Percentiles rank a stretch among this genome's conserved stretches.
Evolutionary conservation across 768 basidiomycete species (phyloP).

Genomic region (Agaricus blazei): DNA sequence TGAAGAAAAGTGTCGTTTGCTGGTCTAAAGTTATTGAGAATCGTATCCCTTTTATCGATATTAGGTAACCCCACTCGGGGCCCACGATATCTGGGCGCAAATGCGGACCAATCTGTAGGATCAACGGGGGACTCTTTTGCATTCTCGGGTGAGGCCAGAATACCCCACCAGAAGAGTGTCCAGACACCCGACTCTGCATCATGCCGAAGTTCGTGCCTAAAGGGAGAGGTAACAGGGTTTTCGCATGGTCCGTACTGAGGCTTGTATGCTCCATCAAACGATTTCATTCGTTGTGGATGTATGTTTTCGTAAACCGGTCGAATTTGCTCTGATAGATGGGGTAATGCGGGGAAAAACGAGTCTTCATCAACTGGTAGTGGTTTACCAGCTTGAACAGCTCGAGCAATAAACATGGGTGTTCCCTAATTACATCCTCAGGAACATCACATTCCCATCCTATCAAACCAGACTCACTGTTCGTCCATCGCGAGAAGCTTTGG

Average conservation of each 20-base stretch:
- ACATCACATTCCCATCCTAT: not conserved
- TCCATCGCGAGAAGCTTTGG: not conserved
- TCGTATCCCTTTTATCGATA: not conserved
- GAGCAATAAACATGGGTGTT: constrained; percentile 10
- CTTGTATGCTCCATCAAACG: not conserved
- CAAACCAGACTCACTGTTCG: constrained; percentile 7
- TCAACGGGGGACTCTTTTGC: not conserved
- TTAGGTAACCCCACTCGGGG: not conserved
- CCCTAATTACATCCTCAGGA: not conserved
- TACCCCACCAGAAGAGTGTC: constrained; percentile 2
- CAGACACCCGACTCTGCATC: constrained; percentile 9
- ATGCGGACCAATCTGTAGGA: not conserved
- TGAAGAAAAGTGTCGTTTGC: not conserved
- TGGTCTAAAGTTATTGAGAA: not conserved
- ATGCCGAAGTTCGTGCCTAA: constrained; percentile 4
- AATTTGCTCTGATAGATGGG: not conserved
- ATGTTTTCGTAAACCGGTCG: not conserved
- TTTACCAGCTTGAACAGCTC: not conserved
- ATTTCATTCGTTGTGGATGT: not conserved
- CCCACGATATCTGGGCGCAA: not conserved
- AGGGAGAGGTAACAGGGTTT: not conserved
- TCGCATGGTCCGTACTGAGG: not conserved
- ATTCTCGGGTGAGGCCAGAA: not conserved
- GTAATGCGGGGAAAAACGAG: not conserved
- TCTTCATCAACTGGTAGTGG: not conserved